A percentile compares a stretch with the other conserved stretches of the same genome.
Evolutionary conservation across 75 land plant species (phyloP).

Genomic region (Pseudotsuga menziesii): DNA sequence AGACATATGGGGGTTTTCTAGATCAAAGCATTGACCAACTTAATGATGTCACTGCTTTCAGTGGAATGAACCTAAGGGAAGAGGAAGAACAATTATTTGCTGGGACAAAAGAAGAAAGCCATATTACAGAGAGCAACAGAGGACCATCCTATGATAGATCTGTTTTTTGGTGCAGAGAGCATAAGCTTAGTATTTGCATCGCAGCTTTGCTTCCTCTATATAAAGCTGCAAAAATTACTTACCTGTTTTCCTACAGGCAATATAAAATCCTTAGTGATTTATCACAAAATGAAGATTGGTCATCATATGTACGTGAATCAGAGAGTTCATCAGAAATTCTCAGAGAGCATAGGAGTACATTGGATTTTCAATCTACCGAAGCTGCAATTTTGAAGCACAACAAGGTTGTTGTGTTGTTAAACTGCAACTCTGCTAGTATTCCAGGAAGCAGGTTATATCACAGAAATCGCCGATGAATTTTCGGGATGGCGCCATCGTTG

Average conservation of each 20-base stretch:
- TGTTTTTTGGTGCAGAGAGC: slow-evolving; percentile 41
- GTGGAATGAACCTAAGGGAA: too few relatives aligned
- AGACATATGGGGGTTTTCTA: too few relatives aligned
- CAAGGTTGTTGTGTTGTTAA: slow-evolving; percentile 36
- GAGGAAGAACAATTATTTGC: too few relatives aligned
- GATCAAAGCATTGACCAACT: too few relatives aligned
- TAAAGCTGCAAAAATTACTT: slow-evolving; percentile 36
- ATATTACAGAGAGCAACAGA: background rate
- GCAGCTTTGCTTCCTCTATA: slow-evolving; percentile 31
- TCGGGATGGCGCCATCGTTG: too few relatives aligned
- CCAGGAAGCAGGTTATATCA: slow-evolving; percentile 16
- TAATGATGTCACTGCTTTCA: too few relatives aligned
- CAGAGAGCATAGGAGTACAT: background rate
- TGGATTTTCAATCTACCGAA: slow-evolving; percentile 12
- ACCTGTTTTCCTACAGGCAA: slow-evolving; percentile 17
- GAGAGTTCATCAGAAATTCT: background rate
- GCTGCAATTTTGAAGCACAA: slow-evolving; percentile 45
- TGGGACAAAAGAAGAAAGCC: too few relatives aligned
- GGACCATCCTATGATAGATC: slow-evolving; percentile 17
- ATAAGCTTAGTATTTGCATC: slow-evolving; percentile 43
- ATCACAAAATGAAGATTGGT: background rate
- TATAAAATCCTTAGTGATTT: slow-evolving; percentile 13
- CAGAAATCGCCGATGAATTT: too few relatives aligned
- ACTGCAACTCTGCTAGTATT: slow-evolving; percentile 33
- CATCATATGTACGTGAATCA: background rate